Evolutionary conservation across 441 rosid species (phyloP).

Genomic region (Cnidoscolus chayamansa): DNA sequence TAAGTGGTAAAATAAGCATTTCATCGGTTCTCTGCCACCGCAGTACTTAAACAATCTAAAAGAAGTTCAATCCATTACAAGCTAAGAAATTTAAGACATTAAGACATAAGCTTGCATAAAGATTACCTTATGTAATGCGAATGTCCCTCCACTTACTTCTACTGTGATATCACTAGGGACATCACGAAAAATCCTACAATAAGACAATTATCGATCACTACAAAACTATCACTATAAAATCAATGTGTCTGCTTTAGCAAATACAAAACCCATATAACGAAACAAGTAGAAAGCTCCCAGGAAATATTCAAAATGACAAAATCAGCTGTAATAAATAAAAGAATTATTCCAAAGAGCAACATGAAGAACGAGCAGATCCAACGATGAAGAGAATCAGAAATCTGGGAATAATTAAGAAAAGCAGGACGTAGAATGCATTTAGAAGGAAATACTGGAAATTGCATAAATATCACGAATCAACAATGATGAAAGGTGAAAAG

Average conservation of each 20-base stretch:
- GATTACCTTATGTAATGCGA: slow-evolving; percentile 79
- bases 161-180: slow-evolving; percentile 90
- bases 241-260: not conserved
- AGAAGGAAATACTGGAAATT: not conserved
- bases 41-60: not conserved
- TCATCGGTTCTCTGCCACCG: not conserved
- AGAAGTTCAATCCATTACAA: not conserved
- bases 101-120: not conserved
- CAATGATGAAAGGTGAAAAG: not conserved
- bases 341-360: not conserved
- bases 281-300: not conserved
- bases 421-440: not conserved
- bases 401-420: not conserved
- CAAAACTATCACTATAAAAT: not conserved
- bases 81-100: not conserved
- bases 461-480: not conserved
- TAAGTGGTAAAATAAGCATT: not conserved
- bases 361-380: not conserved
- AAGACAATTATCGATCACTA: slow-evolving; percentile 6
- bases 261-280: not conserved
- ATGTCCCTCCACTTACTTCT: slow-evolving; percentile 73
- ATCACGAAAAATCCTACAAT: slow-evolving; percentile 83
- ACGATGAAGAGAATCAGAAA: not conserved
- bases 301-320: not conserved
- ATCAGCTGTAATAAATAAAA: not conserved